phyloP scores from a whole-genome alignment of 2,329 filamentous ascomycete species.

The Pseudogymnoascus sp. region DNA sequence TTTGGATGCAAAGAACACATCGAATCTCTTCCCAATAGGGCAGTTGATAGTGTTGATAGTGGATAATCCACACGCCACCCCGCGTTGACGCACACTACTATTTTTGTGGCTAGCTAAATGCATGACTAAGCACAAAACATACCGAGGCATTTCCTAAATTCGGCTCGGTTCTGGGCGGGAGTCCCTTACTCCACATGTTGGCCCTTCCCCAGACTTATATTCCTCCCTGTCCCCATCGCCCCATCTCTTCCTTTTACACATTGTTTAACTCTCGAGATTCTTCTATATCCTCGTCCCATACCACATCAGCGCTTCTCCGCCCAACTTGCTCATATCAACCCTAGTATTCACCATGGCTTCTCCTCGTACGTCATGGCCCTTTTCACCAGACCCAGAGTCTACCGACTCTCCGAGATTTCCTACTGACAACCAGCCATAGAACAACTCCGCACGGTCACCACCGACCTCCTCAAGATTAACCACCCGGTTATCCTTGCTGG shows the following conservation, averaged over 20 bases:
- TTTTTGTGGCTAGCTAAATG: neutral
- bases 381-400: neutral
- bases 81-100: slow-evolving; percentile 8
- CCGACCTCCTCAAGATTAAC: slow-evolving; percentile 95
- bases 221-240: neutral
- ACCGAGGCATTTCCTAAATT: slow-evolving; percentile 28
- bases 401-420: slow-evolving; percentile 8
- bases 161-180: slow-evolving; percentile 8
- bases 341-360: slow-evolving; percentile 54
- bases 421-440: slow-evolving; percentile 42
- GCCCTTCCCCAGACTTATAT: slow-evolving; percentile 8
- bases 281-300: neutral
- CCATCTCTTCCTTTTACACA: neutral
- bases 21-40: slow-evolving; percentile 8
- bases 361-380: slow-evolving; percentile 53
- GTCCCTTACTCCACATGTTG: slow-evolving; percentile 8
- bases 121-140: slow-evolving; percentile 7
- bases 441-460: slow-evolving; percentile 82
- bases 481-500: slow-evolving; percentile 92
- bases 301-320: neutral
- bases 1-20: neutral
- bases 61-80: slow-evolving; percentile 10
- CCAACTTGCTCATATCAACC: slow-evolving; percentile 15
- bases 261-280: neutral
- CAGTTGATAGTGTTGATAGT: slow-evolving; percentile 1